Conservation (phyloP, 169 alveolate genomes). For the Sarcocystis neurona region DNA sequence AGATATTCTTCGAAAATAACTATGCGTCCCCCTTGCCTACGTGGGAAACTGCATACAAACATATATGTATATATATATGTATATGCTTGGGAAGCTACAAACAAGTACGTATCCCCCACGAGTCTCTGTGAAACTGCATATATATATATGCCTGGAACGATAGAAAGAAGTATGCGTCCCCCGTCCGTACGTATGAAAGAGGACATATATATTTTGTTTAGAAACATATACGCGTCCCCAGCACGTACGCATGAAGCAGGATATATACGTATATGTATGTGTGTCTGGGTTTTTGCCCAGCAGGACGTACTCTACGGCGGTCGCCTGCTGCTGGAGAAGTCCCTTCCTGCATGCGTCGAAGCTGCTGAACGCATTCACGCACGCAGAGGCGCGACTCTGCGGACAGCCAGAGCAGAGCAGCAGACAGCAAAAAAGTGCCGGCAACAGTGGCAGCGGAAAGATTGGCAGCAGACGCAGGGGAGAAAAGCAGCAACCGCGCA, state of each 20-base stretch:
- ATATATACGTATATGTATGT: no score
- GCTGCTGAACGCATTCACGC: slow-evolving; percentile 35
- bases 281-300: no score
- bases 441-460: no score
- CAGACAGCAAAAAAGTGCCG: no score
- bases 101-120: not conserved
- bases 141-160: not conserved
- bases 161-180: not conserved
- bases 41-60: not conserved
- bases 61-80: not conserved
- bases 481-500: no score
- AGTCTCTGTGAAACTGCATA: not conserved
- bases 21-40: not conserved
- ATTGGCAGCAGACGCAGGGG: no score
- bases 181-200: not conserved
- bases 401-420: no score
- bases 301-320: not conserved
- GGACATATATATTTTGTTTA: not conserved
- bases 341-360: slow-evolving; percentile 34
- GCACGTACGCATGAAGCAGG: no score
- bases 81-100: not conserved
- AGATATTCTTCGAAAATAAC: no score
- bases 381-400: not conserved
- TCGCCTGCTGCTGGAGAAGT: slow-evolving; percentile 7
- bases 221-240: not conserved